Conservation (phyloP, 768 basidiomycete genomes). For the Tulasnella sp. region DNA sequence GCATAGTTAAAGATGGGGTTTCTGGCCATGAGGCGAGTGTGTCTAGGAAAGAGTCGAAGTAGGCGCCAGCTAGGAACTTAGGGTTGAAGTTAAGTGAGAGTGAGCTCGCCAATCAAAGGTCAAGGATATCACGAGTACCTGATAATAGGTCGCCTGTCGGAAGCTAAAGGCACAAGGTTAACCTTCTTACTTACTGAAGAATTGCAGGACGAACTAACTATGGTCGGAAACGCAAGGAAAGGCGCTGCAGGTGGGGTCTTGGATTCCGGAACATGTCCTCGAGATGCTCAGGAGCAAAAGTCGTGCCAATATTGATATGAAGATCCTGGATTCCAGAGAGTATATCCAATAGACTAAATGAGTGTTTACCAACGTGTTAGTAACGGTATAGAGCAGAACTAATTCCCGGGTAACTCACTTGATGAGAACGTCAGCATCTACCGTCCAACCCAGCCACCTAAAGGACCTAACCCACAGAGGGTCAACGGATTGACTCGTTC, state of each 20-base stretch:
- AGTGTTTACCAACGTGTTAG: not conserved
- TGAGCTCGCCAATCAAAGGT: not conserved
- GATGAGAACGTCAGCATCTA: constrained; percentile 66
- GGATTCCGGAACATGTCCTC: constrained; percentile 56
- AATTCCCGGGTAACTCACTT: constrained; percentile 32
- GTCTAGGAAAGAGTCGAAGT: constrained; percentile 67
- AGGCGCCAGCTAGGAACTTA: constrained; percentile 49
- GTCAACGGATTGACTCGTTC: constrained; percentile 17
- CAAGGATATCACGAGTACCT: constrained; percentile 58
- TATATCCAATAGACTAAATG: constrained; percentile 41
- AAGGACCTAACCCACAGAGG: constrained; percentile 43
- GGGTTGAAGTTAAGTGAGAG: not conserved
- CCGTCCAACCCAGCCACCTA: constrained; percentile 54
- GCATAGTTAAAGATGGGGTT: not conserved
- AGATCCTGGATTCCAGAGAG: constrained; percentile 47
- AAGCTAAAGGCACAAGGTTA: constrained; percentile 38
- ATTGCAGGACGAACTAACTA: constrained; percentile 47
- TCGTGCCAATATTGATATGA: constrained; percentile 63
- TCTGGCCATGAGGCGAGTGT: constrained; percentile 58
- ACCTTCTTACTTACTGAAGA: constrained; percentile 4
- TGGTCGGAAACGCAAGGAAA: constrained; percentile 71
- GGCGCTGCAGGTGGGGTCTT: constrained; percentile 38
- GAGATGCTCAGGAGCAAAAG: constrained; percentile 75
- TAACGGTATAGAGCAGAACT: not conserved
- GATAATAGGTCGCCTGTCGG: constrained; percentile 67